Base-by-base conservation (phyloP, 2,329 filamentous ascomycete genomes). In the Monosporascus sp. region DNA sequence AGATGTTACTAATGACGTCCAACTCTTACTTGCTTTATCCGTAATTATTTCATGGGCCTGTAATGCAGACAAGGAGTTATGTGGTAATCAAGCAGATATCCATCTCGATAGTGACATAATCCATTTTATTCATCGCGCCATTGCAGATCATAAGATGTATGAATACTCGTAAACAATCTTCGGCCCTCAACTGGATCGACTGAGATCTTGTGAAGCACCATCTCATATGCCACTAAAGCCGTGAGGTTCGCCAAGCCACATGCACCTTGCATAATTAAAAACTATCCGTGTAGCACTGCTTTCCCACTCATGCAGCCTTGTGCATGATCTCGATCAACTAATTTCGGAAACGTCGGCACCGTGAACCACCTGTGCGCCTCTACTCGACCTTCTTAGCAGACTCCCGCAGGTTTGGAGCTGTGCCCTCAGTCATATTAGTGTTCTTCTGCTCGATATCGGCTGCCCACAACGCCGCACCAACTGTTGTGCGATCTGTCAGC, bases 401-500 rank as follows among this genome's bases (percentile, higher is more conserved):
- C 58, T 79, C 75, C 45, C 76, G 72, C 44, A 82, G 65, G 15
- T 65, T 70, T 1, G 79, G 78, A n/a, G 78, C 78, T 15, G 78
- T 81, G 55, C 73, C 70, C 50, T 72, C 65, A 9, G 73, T 72
- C 76, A 81, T 80, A 41, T 70, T 68, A 9, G 70, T 75, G 52
- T 75, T 72, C 60, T 77, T 76, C 27, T 71, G 68, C 69, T 95
- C 90, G 54, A 95, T 82, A 68, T 95, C 91, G 18, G 90, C 89
- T 41, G 93, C 92, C 91, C 91, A 97, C n/a, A 97, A 74, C 7
- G 93, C 93, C 51, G 92, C 93, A 7, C 91, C 93, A 54, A 96
- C 90, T 85, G 47, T 7, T 38, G 38, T 38, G 44, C 25, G 11
- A 53, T 27, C 44, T 55, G 55, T 67, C 52, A 65, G 55, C 55